phyloP scores from a whole-genome alignment of 2,329 filamentous ascomycete genomes.

The Zasmidium angulare region DNA sequence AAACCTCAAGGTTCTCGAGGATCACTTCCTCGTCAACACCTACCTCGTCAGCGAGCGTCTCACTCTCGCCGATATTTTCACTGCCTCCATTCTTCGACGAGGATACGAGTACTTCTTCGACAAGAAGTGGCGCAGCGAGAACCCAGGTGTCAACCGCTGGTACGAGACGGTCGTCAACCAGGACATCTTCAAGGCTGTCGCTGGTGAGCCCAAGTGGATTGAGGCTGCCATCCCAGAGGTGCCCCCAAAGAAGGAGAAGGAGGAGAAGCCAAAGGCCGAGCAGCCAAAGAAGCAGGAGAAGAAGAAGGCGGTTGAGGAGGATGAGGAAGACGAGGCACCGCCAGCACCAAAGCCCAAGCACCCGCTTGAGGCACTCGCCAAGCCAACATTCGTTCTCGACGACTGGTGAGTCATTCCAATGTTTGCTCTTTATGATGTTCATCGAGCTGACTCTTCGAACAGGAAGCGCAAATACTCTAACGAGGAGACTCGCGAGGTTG shows the following conservation, averaged over 20 bases:
- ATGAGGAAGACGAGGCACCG: constrained; percentile 61
- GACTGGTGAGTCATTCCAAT: constrained; percentile 62
- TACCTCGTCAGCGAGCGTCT: constrained; percentile 97
- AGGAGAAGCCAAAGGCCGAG: constrained; percentile 56
- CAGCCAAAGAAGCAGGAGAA: constrained; percentile 58
- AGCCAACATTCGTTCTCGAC: constrained; percentile 79
- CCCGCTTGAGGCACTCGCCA: constrained; percentile 81
- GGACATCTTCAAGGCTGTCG: constrained; percentile 81
- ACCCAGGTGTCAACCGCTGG: constrained; percentile 91
- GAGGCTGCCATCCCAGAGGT: constrained; percentile 75
- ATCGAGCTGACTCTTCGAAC: not conserved
- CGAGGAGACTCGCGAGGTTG: constrained; percentile 75
- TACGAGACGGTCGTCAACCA: constrained; percentile 93
- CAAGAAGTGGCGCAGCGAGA: constrained; percentile 77
- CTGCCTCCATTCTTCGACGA: constrained; percentile 73
- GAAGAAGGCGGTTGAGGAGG: constrained; percentile 53
- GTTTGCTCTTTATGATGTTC: too few relatives aligned
- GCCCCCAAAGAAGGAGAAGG: constrained; percentile 68
- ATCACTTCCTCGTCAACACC: constrained; percentile 87
- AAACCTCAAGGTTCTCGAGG: constrained; percentile 72
- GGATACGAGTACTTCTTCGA: constrained; percentile 95
- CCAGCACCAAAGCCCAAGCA: constrained; percentile 88
- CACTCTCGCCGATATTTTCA: constrained; percentile 92
- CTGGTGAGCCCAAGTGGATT: constrained; percentile 72
- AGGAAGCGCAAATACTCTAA: constrained; percentile 97